These are phyloP conservation scores for Fraxinus platypoda DNA, from an alignment of 305 asterid genomes.

Conservation along the genomic window DNA sequence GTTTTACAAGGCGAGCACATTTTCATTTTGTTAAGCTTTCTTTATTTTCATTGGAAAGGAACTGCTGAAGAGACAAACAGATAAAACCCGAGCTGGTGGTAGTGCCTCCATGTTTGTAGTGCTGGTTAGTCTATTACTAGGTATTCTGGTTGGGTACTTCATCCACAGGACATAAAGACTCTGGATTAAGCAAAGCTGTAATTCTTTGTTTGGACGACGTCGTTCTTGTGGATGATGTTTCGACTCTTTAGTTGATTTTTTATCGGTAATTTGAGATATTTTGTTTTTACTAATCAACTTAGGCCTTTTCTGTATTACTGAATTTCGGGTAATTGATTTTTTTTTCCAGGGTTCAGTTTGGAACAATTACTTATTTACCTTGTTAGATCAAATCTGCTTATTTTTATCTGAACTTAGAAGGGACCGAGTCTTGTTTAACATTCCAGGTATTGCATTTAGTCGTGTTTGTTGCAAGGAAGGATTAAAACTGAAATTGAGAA, in stretches of 20 bases:
- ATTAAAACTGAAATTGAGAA: not conserved
- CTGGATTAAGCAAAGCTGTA: not conserved
- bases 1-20: not conserved
- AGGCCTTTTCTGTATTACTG: not conserved
- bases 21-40: not conserved
- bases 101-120: slow-evolving; percentile 35
- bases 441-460: not conserved
- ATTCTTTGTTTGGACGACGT: not conserved
- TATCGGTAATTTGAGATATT: not conserved
- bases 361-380: not conserved
- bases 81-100: slow-evolving; percentile 41
- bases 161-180: slow-evolving; percentile 21
- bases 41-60: slow-evolving; percentile 41
- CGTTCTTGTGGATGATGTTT: not conserved
- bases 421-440: not conserved
- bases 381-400: not conserved
- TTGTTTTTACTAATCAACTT: not conserved
- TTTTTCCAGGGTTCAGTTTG: not conserved
- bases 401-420: not conserved
- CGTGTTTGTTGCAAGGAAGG: not conserved
- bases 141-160: slow-evolving; percentile 57
- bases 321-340: not conserved
- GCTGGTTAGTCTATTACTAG: slow-evolving; percentile 45
- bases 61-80: slow-evolving; percentile 37
- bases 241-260: not conserved